Conservation (phyloP, 768 basidiomycete species). For the Daedaleopsis nitida region DNA sequence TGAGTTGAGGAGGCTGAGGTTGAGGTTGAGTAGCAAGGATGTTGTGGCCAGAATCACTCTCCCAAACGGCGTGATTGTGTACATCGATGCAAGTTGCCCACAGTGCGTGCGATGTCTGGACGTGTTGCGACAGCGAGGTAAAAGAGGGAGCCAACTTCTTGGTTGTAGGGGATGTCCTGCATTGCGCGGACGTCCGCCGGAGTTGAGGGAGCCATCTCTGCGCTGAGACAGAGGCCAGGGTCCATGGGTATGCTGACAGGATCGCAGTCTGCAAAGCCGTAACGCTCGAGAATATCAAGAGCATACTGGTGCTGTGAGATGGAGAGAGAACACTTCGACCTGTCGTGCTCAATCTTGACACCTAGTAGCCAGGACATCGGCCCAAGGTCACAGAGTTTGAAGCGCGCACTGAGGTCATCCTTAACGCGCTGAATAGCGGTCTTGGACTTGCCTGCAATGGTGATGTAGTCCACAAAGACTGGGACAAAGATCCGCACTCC, state of each 20-base stretch:
- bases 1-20: too few relatives aligned
- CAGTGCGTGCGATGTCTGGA: slow-evolving; percentile 36
- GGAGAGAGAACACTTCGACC: slow-evolving; percentile 2
- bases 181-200: not conserved
- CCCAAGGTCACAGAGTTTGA: slow-evolving; percentile 2
- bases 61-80: too few relatives aligned
- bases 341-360: slow-evolving; percentile 4
- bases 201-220: slow-evolving; percentile 7
- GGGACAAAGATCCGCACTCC: slow-evolving; percentile 31
- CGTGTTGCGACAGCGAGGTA: slow-evolving; percentile 34
- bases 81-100: too few relatives aligned
- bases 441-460: slow-evolving; percentile 31
- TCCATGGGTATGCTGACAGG: not conserved
- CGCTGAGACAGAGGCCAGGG: slow-evolving; percentile 2
- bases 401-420: slow-evolving; percentile 2
- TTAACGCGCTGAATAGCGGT: slow-evolving; percentile 6
- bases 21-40: too few relatives aligned
- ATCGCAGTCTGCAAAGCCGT: not conserved
- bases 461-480: slow-evolving; percentile 33
- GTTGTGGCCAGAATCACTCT: too few relatives aligned
- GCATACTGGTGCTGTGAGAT: slow-evolving; percentile 6
- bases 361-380: not conserved
- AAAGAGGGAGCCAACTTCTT: slow-evolving; percentile 28
- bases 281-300: slow-evolving; percentile 4
- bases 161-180: slow-evolving; percentile 13